Evolutionary conservation across 2,329 filamentous ascomycete species (phyloP), one percentile per base, ranked within the genome.

Genomic region (Remersonia thermophila): DNA sequence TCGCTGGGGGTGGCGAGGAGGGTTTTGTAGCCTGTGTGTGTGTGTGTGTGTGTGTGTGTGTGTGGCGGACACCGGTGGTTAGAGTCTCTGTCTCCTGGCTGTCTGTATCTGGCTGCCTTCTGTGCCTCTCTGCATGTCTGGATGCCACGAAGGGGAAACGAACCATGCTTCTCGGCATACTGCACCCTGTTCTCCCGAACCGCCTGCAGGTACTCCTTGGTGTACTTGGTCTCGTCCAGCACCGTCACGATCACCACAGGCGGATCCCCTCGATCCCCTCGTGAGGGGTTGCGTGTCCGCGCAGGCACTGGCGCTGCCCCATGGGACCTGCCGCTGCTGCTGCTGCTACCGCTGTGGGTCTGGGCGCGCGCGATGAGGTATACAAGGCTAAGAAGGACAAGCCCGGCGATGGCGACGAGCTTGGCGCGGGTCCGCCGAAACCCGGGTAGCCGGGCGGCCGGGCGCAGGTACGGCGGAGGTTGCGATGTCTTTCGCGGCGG

Each of bases 121-220:
- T n/a, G n/a, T n/a, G n/a, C n/a, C n/a, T n/a, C n/a, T n/a, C n/a
- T n/a, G n/a, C n/a, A n/a, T n/a, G n/a, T n/a, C n/a, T n/a, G n/a
- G n/a, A n/a, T n/a, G n/a, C n/a, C n/a, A n/a, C n/a, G n/a, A 12
- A 34, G 14, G 14, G 10, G 5, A 7, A 11, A 33, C 70, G 52
- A 71, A 93, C 87, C 89, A 62, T 96, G 86, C 54, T 74, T 79
- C 45, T 73, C 71, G 7, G 89, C 91, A 60, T 96, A 98, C 44
- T 81, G 71, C 52, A 80, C 69, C 49, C 91, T 69, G 58, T 98
- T 98, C 48, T 83, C 73, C 55, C 76, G 80, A 44, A 98, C 73
- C 50, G 75, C 75, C 39, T 80, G 67, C 37, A 80, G 66, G 59
- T 89, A 93, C 29, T 65, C 67, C 25, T 73, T 63, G 51, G 74